These are phyloP conservation scores for Toxicodendron radicans DNA, from an alignment of 345 rosid species.

Conservation along the genomic window DNA sequence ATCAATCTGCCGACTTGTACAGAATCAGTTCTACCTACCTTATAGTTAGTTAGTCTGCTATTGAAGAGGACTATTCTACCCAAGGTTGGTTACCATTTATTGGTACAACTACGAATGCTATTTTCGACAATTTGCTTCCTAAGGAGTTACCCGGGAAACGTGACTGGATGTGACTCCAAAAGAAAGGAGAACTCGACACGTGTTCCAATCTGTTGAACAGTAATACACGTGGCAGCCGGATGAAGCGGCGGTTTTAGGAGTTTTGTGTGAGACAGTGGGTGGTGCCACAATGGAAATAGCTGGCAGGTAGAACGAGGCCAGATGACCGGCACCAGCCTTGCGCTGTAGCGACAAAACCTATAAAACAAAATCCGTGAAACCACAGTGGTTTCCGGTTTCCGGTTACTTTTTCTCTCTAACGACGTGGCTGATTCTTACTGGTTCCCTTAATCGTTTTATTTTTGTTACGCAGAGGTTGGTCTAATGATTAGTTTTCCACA, in stretches of 20 bases:
- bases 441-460: neutral
- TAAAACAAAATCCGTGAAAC: neutral
- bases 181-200: slow-evolving; percentile 37
- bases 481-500: slow-evolving; percentile 56
- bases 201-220: slow-evolving; percentile 27
- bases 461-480: slow-evolving; percentile 44
- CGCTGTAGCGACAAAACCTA: slow-evolving; percentile 15
- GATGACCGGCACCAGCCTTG: slow-evolving; percentile 22
- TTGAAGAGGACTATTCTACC: slow-evolving; percentile 20
- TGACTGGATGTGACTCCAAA: slow-evolving; percentile 26
- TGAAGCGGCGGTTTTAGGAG: slow-evolving; percentile 24
- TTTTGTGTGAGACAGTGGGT: slow-evolving; percentile 29
- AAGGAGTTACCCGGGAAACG: slow-evolving; percentile 22
- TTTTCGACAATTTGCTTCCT: slow-evolving; percentile 2
- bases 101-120: neutral
- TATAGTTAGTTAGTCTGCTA: slow-evolving; percentile 31
- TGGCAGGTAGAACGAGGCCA: slow-evolving; percentile 40
- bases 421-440: slow-evolving; percentile 23
- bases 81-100: neutral
- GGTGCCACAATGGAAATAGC: slow-evolving; percentile 32
- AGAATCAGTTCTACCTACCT: slow-evolving; percentile 33
- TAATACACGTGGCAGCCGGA: slow-evolving; percentile 39
- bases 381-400: slow-evolving; percentile 30
- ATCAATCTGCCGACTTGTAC: slow-evolving; percentile 27
- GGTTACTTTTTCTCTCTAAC: slow-evolving; percentile 24